A percentile compares a stretch with the other conserved stretches of the same genome.
These are phyloP conservation scores for Dioszegia crocea DNA, from an alignment of 768 basidiomycete species.

Conservation along the genomic window DNA sequence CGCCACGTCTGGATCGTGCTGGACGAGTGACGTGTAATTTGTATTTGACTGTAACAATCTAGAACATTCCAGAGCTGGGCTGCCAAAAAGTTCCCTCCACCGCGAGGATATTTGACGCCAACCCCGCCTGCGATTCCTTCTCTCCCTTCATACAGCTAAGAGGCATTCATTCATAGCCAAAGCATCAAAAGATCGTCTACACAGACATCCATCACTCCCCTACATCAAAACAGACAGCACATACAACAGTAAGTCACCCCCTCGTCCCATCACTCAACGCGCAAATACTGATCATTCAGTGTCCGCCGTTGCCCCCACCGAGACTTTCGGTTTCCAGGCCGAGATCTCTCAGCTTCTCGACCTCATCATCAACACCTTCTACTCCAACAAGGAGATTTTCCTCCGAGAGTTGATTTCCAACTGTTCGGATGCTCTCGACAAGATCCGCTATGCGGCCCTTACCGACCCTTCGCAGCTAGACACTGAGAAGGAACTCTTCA, in stretches of 20 bases:
- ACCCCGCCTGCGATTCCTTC: not conserved
- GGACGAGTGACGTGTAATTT: not conserved
- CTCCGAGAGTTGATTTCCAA: conserved; percentile 94
- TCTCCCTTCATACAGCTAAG: not conserved
- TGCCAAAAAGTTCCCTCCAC: not conserved
- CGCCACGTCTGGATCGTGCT: too few species aligned
- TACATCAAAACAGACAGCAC: not conserved
- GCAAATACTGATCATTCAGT: not conserved
- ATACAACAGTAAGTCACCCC: not conserved
- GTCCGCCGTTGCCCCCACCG: conserved; percentile 17
- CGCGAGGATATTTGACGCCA: not conserved
- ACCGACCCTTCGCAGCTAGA: conserved; percentile 91
- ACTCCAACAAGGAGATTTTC: conserved; percentile 99
- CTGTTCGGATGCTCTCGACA: conserved; percentile 96
- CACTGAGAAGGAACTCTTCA: conserved; percentile 82
- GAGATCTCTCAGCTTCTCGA: conserved; percentile 98
- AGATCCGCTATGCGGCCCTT: conserved; percentile 93
- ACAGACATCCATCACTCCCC: not conserved
- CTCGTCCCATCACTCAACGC: not conserved
- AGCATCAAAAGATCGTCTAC: not conserved
- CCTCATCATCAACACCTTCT: conserved; percentile 99
- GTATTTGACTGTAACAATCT: not conserved
- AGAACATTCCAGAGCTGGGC: not conserved
- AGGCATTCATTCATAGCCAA: not conserved
- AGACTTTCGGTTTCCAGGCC: conserved; percentile 56